A percentile compares a stretch with the other conserved stretches of the same genome.
Evolutionary conservation across 176 grass and related monocot genomes (phyloP).

Genomic region (Triticum timopheevii): DNA sequence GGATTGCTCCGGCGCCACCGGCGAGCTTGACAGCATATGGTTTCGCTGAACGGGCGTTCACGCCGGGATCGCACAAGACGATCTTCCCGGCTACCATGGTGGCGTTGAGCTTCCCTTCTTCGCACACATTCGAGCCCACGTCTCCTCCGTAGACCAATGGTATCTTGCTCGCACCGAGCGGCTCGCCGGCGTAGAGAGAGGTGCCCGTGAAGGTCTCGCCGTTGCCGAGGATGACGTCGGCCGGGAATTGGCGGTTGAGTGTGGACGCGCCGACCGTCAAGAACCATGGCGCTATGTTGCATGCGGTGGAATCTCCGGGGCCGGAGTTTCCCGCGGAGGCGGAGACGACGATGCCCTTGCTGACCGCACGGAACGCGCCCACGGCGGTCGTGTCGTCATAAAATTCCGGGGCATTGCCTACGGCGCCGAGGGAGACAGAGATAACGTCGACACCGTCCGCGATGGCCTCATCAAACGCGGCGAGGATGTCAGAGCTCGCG

Average conservation of each 20-base stretch:
- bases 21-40: constrained; percentile 20
- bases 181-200: neutral
- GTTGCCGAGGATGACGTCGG: constrained; percentile 8
- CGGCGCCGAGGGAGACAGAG: neutral
- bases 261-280: constrained; percentile 45
- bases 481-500: constrained; percentile 32
- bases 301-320: neutral
- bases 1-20: constrained; percentile 35
- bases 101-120: neutral
- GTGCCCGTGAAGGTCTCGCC: constrained; percentile 10
- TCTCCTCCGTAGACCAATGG: neutral
- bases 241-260: constrained; percentile 28
- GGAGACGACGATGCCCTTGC: constrained; percentile 32
- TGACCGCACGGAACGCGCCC: constrained; percentile 35
- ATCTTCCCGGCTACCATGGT: constrained; percentile 46
- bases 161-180: neutral
- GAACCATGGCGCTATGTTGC: constrained; percentile 46
- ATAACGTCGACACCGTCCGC: constrained; percentile 28
- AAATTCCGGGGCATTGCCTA: neutral
- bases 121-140: neutral
- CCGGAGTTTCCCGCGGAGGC: constrained; percentile 32
- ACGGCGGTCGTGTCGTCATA: constrained; percentile 16
- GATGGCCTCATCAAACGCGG: constrained; percentile 23
- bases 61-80: constrained; percentile 37
- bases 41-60: neutral